Conservation (phyloP, 768 basidiomycete genomes). For the Leccinum uliginosum region DNA sequence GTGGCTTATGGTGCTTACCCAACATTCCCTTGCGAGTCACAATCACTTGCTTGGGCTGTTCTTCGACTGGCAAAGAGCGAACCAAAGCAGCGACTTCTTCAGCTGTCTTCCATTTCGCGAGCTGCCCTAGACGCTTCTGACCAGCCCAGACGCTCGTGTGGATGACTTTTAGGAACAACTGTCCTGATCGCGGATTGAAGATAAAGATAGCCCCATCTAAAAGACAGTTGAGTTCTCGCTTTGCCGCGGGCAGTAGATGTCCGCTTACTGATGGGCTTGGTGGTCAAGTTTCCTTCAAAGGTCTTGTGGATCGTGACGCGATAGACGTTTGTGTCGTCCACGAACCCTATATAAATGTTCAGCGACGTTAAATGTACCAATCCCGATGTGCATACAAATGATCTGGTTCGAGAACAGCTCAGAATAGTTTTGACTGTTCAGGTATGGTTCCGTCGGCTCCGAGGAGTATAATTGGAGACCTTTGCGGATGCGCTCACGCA, state of each 20-base stretch:
- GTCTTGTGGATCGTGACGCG: slow-evolving; percentile 99
- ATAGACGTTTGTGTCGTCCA: slow-evolving; percentile 99
- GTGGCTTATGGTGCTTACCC: slow-evolving; percentile 41
- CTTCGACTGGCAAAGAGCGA: slow-evolving; percentile 97
- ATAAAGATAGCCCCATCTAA: slow-evolving; percentile 95
- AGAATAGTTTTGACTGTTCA: slow-evolving; percentile 97
- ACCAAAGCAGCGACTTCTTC: slow-evolving; percentile 99
- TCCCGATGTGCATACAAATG: slow-evolving; percentile 56
- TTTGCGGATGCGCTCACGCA: slow-evolving; percentile 98
- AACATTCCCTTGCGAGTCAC: slow-evolving; percentile 99
- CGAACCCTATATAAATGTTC: slow-evolving; percentile 67
- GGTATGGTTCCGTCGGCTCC: slow-evolving; percentile 97
- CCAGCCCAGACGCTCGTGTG: slow-evolving; percentile 99
- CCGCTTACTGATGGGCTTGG: slow-evolving; percentile 88
- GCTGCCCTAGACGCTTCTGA: slow-evolving; percentile 98
- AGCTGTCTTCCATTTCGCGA: slow-evolving; percentile 99
- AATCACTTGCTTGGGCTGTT: slow-evolving; percentile 99
- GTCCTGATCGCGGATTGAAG: slow-evolving; percentile 98
- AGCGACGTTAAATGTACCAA: slow-evolving; percentile 3
- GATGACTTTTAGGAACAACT: slow-evolving; percentile 97
- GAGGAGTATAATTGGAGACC: slow-evolving; percentile 98
- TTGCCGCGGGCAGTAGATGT: not conserved
- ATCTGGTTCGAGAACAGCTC: slow-evolving; percentile 98
- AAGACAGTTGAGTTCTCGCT: not conserved
- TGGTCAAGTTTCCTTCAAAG: slow-evolving; percentile 99